A percentile compares a stretch with the other conserved stretches of the same genome.
Conservation (phyloP, 164 flowering plant species). For the Vitis rotundifolia region DNA sequence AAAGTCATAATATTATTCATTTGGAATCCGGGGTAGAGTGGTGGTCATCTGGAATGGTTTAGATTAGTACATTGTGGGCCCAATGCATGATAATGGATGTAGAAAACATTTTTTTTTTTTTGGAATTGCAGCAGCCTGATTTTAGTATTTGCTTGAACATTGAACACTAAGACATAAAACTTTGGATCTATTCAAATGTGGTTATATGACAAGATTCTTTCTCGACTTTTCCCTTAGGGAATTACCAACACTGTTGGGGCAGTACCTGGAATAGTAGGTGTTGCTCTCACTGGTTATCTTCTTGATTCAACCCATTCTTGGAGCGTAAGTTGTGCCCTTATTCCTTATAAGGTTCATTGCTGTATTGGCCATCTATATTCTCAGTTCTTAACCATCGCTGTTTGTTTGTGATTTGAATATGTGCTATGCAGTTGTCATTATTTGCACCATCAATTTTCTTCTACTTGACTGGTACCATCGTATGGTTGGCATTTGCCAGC, state of each 20-base stretch:
- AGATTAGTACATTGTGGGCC: background rate
- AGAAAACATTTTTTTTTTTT: background rate
- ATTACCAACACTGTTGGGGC: slow-evolving; percentile 98
- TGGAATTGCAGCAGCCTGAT: background rate
- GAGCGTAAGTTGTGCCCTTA: slow-evolving; percentile 66
- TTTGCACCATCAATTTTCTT: slow-evolving; percentile 98
- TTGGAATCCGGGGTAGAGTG: too few relatives aligned
- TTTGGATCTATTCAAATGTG: background rate
- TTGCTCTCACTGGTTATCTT: slow-evolving; percentile 90
- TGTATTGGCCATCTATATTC: background rate
- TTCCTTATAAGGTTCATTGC: background rate
- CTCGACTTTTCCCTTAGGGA: slow-evolving; percentile 47
- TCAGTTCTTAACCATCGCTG: background rate
- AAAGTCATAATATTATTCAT: background rate
- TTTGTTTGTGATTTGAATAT: background rate
- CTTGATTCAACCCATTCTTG: slow-evolving; percentile 96
- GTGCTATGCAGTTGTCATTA: slow-evolving; percentile 61
- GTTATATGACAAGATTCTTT: background rate
- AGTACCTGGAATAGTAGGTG: slow-evolving; percentile 93
- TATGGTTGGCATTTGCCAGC: slow-evolving; percentile 92
- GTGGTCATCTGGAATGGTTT: background rate
- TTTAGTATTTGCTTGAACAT: too few relatives aligned
- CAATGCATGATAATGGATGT: background rate
- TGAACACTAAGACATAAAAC: too few relatives aligned
- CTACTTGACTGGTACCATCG: slow-evolving; percentile 86